Percentiles rank a stretch among this genome's conserved stretches.
Evolutionary conservation across 2,329 filamentous ascomycete genomes (phyloP).

Genomic region (Neofusicoccum kwambonambiense): DNA sequence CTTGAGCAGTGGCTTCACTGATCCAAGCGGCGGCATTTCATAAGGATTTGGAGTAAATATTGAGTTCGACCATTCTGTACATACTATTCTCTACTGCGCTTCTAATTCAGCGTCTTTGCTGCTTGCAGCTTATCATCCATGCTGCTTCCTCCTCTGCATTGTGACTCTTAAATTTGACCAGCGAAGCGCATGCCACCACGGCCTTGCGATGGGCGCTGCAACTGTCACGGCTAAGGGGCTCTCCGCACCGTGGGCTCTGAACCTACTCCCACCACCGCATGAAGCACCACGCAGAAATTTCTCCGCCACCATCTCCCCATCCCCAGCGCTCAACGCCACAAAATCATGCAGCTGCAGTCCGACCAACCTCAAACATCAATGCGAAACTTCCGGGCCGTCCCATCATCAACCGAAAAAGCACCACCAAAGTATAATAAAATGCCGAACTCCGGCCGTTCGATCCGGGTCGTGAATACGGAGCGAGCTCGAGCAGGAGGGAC

Average conservation of each 20-base stretch:
- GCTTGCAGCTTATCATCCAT: not conserved
- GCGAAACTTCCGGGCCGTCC: not conserved
- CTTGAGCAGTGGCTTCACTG: not conserved
- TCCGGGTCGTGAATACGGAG: not conserved
- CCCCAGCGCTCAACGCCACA: not conserved
- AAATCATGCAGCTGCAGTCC: not conserved
- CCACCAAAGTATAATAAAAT: not conserved
- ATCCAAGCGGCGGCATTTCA: not conserved
- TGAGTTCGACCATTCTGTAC: constrained; percentile 5
- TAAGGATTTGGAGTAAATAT: not conserved
- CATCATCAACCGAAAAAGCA: not conserved
- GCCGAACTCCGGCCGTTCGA: not conserved
- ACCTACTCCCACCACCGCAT: too few species aligned
- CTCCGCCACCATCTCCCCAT: too few species aligned
- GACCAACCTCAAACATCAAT: not conserved
- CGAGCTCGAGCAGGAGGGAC: too few species aligned
- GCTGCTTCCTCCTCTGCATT: not conserved
- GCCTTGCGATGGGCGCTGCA: too few species aligned
- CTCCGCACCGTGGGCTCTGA: too few species aligned
- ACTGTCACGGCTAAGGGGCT: too few species aligned
- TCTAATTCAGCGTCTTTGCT: constrained; percentile 8
- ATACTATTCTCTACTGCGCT: constrained; percentile 5
- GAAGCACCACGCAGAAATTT: too few species aligned
- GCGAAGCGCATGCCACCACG: too few species aligned
- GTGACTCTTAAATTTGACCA: not conserved